Percentiles rank a stretch among this genome's conserved stretches.
Evolutionary conservation across 176 grass and related monocot genomes (phyloP).

Genomic region (Pontederia crassipes): DNA sequence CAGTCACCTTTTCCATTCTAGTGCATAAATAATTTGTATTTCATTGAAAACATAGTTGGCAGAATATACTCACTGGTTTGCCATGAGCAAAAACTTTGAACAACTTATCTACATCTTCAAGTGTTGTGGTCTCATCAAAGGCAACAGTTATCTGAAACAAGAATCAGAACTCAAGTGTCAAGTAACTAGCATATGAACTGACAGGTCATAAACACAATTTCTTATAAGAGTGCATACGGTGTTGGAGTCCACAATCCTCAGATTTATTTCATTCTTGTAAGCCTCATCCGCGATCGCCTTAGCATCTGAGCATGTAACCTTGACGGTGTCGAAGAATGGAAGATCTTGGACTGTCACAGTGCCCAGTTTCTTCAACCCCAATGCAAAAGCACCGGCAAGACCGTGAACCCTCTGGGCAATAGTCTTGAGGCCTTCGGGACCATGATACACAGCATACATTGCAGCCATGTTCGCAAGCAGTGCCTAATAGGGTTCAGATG

Average conservation of each 20-base stretch:
- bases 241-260: slow-evolving; percentile 61
- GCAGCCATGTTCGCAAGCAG: slow-evolving; percentile 99
- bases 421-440: slow-evolving; percentile 75
- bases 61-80: slow-evolving; percentile 61
- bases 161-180: neutral
- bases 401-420: slow-evolving; percentile 90
- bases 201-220: neutral
- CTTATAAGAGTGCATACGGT: slow-evolving; percentile 41
- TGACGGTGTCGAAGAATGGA: slow-evolving; percentile 94
- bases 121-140: slow-evolving; percentile 87
- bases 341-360: slow-evolving; percentile 84
- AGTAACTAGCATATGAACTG: no score
- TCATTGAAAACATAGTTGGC: neutral
- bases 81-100: slow-evolving; percentile 86
- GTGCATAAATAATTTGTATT: slow-evolving; percentile 1
- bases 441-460: slow-evolving; percentile 98
- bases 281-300: slow-evolving; percentile 63
- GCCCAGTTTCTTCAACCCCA: slow-evolving; percentile 82
- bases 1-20: neutral
- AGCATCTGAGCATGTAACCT: slow-evolving; percentile 66
- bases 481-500: slow-evolving; percentile 30
- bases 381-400: slow-evolving; percentile 60
- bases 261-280: slow-evolving; percentile 79
- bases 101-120: slow-evolving; percentile 91
- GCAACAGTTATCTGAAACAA: slow-evolving; percentile 62